Evolutionary conservation across 2,329 filamentous ascomycete genomes (phyloP).

Genomic region (Colletotrichum filicis): DNA sequence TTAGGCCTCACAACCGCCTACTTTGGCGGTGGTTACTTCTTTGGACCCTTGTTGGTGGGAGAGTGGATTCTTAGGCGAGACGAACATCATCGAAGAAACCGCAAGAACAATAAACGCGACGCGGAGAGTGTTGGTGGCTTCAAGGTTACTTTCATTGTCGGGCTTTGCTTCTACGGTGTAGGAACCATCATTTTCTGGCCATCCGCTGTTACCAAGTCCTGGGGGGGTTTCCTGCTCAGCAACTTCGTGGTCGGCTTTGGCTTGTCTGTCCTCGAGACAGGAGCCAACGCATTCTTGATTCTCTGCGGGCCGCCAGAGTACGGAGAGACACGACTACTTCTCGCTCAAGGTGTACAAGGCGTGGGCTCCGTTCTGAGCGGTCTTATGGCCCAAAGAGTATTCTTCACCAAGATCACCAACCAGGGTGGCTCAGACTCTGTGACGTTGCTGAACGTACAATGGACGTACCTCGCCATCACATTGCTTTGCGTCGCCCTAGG

Average conservation of each 20-base stretch:
- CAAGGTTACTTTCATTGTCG: conserved; percentile 82
- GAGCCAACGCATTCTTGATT: conserved; percentile 78
- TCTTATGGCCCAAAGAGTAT: conserved; percentile 77
- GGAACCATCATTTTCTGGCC: conserved; percentile 92
- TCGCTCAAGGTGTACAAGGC: conserved; percentile 83
- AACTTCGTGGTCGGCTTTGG: conserved; percentile 82
- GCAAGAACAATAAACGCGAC: conserved; percentile 46
- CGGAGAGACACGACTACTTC: conserved; percentile 78
- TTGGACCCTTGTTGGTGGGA: conserved; percentile 76
- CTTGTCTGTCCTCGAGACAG: conserved; percentile 81
- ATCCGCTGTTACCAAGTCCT: conserved; percentile 78
- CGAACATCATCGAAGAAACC: conserved; percentile 62
- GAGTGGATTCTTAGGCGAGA: conserved; percentile 77
- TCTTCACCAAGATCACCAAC: conserved; percentile 71
- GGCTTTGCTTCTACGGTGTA: conserved; percentile 78
- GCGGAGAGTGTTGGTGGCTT: conserved; percentile 71
- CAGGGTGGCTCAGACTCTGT: conserved; percentile 43
- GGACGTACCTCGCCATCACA: conserved; percentile 86
- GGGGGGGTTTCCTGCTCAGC: conserved; percentile 80
- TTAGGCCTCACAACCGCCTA: conserved; percentile 77
- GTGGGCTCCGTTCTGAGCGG: conserved; percentile 78
- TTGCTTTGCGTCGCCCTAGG: conserved; percentile 78
- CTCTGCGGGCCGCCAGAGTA: conserved; percentile 80
- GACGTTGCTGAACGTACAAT: conserved; percentile 80
- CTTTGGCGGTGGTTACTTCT: conserved; percentile 76